A percentile compares a stretch with the other conserved stretches of the same genome.
Evolutionary conservation across 768 basidiomycete genomes (phyloP).

Genomic region (Amanita fuliginea): DNA sequence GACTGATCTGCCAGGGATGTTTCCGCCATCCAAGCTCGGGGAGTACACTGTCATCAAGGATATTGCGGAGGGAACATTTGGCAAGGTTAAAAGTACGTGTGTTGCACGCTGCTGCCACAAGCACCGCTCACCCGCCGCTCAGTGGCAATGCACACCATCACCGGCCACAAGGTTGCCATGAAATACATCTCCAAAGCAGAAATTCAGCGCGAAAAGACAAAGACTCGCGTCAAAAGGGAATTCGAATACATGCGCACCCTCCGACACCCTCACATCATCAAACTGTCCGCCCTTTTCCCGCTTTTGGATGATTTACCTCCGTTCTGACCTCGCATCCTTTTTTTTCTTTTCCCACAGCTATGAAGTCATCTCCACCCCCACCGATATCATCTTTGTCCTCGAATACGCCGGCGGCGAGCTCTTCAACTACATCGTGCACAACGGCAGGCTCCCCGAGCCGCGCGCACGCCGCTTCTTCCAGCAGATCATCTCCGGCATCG

Average conservation of each 20-base stretch:
- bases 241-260: slow-evolving; percentile 95
- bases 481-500: slow-evolving; percentile 95
- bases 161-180: slow-evolving; percentile 94
- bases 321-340: slow-evolving; percentile 8
- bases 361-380: slow-evolving; percentile 85
- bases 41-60: slow-evolving; percentile 84
- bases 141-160: slow-evolving; percentile 94
- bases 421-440: slow-evolving; percentile 95
- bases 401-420: slow-evolving; percentile 95
- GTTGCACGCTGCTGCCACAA: slow-evolving; percentile 9
- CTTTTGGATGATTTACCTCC: slow-evolving; percentile 6
- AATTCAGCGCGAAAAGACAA: slow-evolving; percentile 86
- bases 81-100: slow-evolving; percentile 93
- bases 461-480: slow-evolving; percentile 94
- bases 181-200: slow-evolving; percentile 94
- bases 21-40: slow-evolving; percentile 68
- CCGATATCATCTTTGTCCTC: slow-evolving; percentile 96
- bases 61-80: slow-evolving; percentile 95
- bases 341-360: slow-evolving; percentile 33
- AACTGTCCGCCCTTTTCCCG: slow-evolving; percentile 51
- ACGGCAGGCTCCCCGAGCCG: slow-evolving; percentile 83
- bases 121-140: slow-evolving; percentile 8
- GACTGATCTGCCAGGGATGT: slow-evolving; percentile 22
- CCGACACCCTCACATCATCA: slow-evolving; percentile 94
- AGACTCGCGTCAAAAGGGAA: slow-evolving; percentile 85